Base-by-base conservation (phyloP, 257 asterid species). In the Catharanthus roseus region DNA sequence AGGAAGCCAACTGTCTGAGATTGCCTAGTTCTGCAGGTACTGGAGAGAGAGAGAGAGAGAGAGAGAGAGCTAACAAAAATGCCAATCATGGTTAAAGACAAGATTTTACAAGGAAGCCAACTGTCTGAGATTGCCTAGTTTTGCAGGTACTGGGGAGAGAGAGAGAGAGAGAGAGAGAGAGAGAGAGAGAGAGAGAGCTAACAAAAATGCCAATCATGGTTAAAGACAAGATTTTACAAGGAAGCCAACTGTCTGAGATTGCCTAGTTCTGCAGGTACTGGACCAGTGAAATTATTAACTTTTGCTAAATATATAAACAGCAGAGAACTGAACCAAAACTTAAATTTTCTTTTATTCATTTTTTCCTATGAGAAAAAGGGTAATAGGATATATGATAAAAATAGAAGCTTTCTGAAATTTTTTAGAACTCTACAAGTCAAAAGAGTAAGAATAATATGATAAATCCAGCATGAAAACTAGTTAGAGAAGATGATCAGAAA, bases 11-110 rank as follows among this genome's bases (percentile, higher is more conserved):
- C 68, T 72, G 74, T 41, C 84, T 80, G 50, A 88, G 85, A 51
- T 80, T 84, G 10, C 93, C 93, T 11, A 88, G 86, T 54, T 81
- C 86, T 28, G 64, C 64, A 26, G 93, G 93, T 71, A 88, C 81
- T 15, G 70, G 68, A 68, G n/a, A n/a, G n/a, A n/a, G n/a, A n/a
- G n/a, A n/a, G n/a, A n/a, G n/a, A n/a, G n/a, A n/a, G n/a, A n/a
- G n/a, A n/a, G n/a, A n/a, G n/a, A n/a, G n/a, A n/a, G n/a, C n/a
- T 31, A 19, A 51, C 29, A 18, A 2, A 49, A 72, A 73, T 7
- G 33, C 28, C 6, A 63, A 49, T 45, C 64, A 13, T 10, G 68
- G 68, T 56, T 65, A 63, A 34, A 56, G 23, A 55, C 29, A 49
- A 21, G 31, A 56, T 88, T n/a, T 82, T 79, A 86, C 95, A 86